Evolutionary conservation across 202 grass and related monocot genomes (phyloP).

Genomic region (Setaria italica): DNA sequence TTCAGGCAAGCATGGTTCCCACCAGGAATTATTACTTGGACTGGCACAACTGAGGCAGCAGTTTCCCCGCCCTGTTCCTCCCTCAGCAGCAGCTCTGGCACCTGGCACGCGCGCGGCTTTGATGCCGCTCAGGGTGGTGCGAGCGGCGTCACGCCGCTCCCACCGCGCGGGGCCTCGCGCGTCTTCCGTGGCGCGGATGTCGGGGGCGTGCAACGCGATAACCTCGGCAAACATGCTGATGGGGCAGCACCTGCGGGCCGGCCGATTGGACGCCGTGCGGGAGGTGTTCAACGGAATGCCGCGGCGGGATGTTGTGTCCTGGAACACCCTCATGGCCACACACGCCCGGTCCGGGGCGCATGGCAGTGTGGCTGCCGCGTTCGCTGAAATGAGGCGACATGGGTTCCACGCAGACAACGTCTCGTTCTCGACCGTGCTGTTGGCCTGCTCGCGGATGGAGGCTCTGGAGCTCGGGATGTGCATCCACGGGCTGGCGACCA

Average conservation of each 20-base stretch:
- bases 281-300: conserved; percentile 66
- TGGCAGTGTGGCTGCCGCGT: background rate
- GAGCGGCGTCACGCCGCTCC: too few relatives aligned
- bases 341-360: conserved; percentile 29
- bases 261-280: conserved; percentile 38
- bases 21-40: background rate
- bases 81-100: too few relatives aligned
- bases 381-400: conserved; percentile 34
- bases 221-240: conserved; percentile 54
- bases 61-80: too few relatives aligned
- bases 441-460: conserved; percentile 47
- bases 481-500: conserved; percentile 55
- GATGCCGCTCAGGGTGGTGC: too few relatives aligned
- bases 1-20: conserved; percentile 6
- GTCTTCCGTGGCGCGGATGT: background rate
- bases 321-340: conserved; percentile 65
- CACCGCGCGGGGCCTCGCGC: too few relatives aligned
- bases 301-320: conserved; percentile 49
- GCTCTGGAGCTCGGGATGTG: conserved; percentile 50
- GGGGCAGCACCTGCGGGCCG: background rate
- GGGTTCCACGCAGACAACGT: conserved; percentile 46
- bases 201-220: background rate
- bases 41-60: too few relatives aligned
- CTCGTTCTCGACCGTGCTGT: conserved; percentile 58
- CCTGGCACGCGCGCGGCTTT: too few relatives aligned